phyloP scores from a whole-genome alignment of 805 yeast species.

The Lipomyces starkeyi region DNA sequence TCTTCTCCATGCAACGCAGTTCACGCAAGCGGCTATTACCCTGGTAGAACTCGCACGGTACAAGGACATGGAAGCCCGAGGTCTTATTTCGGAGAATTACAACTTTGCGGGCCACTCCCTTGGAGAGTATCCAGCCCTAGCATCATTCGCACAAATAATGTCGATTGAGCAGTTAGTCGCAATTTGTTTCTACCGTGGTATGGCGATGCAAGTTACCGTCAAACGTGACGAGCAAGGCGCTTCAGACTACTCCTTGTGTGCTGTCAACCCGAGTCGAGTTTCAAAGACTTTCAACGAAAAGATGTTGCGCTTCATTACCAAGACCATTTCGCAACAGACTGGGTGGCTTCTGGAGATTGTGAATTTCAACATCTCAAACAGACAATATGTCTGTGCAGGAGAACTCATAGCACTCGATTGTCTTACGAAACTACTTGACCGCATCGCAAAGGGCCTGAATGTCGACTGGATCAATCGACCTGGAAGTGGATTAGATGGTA shows the following conservation, averaged over 20 bases:
- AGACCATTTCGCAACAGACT: slow-evolving; percentile 80
- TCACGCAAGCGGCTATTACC: slow-evolving; percentile 98
- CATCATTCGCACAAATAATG: slow-evolving; percentile 98
- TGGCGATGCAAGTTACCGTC: slow-evolving; percentile 99
- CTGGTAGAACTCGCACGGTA: slow-evolving; percentile 99
- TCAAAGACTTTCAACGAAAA: slow-evolving; percentile 87
- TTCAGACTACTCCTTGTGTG: slow-evolving; percentile 99
- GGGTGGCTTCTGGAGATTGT: slow-evolving; percentile 97
- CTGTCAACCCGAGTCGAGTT: slow-evolving; percentile 95
- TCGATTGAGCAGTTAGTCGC: slow-evolving; percentile 73
- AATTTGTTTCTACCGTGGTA: slow-evolving; percentile 88
- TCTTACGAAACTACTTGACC: slow-evolving; percentile 88
- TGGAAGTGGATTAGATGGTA: slow-evolving; percentile 84
- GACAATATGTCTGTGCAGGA: slow-evolving; percentile 99
- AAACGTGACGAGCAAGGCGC: slow-evolving; percentile 95
- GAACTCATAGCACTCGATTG: slow-evolving; percentile 94
- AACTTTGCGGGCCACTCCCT: slow-evolving; percentile 99
- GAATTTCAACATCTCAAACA: slow-evolving; percentile 96
- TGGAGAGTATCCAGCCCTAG: slow-evolving; percentile 99
- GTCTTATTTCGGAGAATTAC: slow-evolving; percentile 89
- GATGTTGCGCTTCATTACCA: slow-evolving; percentile 92
- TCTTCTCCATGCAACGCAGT: slow-evolving; percentile 95
- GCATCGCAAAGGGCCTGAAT: slow-evolving; percentile 91
- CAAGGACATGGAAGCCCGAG: slow-evolving; percentile 96
- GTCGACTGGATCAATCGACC: slow-evolving; percentile 83